phyloP scores from a whole-genome alignment of 108 stramenopile genomes.

The Cylindrotheca closterium region DNA sequence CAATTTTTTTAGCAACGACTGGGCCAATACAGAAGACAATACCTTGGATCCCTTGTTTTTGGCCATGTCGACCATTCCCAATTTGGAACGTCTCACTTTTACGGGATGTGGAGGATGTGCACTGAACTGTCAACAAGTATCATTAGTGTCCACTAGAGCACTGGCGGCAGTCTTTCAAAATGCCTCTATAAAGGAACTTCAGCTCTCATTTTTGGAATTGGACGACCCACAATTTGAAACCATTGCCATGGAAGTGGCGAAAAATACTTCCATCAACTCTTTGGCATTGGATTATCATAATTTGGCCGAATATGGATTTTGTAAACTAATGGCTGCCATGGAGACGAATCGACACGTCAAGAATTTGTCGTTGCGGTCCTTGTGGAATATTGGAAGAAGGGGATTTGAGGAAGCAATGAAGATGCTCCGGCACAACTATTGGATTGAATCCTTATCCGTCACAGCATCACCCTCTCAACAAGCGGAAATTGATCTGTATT shows the following conservation, averaged over 20 bases:
- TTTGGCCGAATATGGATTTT: constrained; percentile 8
- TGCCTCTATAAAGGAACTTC: neutral
- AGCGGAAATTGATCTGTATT: constrained; percentile 22
- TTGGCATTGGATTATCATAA: constrained; percentile 21
- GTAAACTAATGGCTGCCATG: constrained; percentile 21
- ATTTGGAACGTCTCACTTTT: constrained; percentile 3
- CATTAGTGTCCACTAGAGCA: constrained; percentile 7
- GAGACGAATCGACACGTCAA: constrained; percentile 7
- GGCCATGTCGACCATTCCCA: constrained; percentile 12
- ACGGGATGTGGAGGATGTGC: constrained; percentile 25
- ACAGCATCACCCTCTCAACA: constrained; percentile 24
- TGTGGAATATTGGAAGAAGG: constrained; percentile 13
- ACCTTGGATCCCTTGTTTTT: constrained; percentile 11
- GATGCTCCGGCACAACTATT: constrained; percentile 18
- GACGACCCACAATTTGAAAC: constrained; percentile 22
- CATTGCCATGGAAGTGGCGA: neutral
- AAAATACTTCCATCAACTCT: neutral
- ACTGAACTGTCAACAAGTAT: constrained; percentile 14
- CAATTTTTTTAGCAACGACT: constrained; percentile 29
- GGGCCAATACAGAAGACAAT: constrained; percentile 17
- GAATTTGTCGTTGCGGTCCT: constrained; percentile 17
- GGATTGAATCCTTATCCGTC: constrained; percentile 13
- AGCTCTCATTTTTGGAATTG: constrained; percentile 18
- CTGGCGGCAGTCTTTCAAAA: neutral
- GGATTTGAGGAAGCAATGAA: constrained; percentile 16